Evolutionary conservation across 1,139 yeast species (phyloP).

Genomic region (Pichia norvegensis): DNA sequence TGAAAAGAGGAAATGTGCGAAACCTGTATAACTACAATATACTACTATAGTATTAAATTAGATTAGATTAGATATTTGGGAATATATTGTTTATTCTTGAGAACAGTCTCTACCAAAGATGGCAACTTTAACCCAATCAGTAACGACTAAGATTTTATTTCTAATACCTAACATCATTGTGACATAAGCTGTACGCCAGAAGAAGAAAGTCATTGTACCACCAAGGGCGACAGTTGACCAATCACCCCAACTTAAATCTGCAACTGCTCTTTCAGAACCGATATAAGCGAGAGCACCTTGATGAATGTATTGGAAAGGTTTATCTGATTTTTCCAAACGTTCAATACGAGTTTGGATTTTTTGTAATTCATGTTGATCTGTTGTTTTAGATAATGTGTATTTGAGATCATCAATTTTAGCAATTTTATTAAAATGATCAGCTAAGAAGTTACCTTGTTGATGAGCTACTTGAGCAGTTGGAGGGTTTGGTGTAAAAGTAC

Average conservation of each 20-base stretch:
- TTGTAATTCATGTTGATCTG: constrained; percentile 14
- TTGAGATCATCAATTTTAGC: constrained; percentile 43
- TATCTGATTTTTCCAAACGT: constrained; percentile 28
- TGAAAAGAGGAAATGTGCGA: constrained; percentile 87
- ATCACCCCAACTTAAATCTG: constrained; percentile 51
- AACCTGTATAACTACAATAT: constrained; percentile 47
- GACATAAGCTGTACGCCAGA: constrained; percentile 60
- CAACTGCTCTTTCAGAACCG: constrained; percentile 59
- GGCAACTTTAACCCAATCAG: constrained; percentile 52
- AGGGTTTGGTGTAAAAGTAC: constrained; percentile 53
- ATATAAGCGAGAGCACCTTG: constrained; percentile 57
- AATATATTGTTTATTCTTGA: constrained; percentile 33
- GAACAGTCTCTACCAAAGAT: constrained; percentile 58
- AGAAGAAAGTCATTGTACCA: constrained; percentile 51
- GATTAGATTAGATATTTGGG: background rate
- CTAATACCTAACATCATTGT: constrained; percentile 54
- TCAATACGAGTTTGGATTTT: constrained; percentile 21
- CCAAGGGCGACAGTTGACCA: constrained; percentile 47
- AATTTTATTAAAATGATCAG: constrained; percentile 41
- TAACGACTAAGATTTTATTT: constrained; percentile 48
- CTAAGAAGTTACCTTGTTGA: constrained; percentile 52
- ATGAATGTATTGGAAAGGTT: constrained; percentile 45
- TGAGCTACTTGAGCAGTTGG: constrained; percentile 63
- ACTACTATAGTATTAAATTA: background rate
- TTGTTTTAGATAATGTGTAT: constrained; percentile 19